A percentile compares a stretch with the other conserved stretches of the same genome.
Evolutionary conservation across 2,329 filamentous ascomycete genomes (phyloP).

Genomic region (Sclerotinia trifoliorum): DNA sequence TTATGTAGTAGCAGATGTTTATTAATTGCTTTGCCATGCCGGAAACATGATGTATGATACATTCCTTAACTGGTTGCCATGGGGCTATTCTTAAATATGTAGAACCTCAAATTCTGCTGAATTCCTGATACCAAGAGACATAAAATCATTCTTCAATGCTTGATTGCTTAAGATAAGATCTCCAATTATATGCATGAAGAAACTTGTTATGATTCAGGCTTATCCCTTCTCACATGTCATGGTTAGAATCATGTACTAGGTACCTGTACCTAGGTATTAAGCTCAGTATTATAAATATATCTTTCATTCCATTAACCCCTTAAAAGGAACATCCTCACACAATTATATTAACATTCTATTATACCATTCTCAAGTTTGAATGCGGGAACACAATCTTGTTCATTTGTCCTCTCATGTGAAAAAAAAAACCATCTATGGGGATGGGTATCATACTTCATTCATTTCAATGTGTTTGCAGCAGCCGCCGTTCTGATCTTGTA

Average conservation of each 20-base stretch:
- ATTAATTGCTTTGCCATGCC: neutral
- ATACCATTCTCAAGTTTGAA: neutral
- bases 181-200: slow-evolving; percentile 15
- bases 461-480: slow-evolving; percentile 38
- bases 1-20: neutral
- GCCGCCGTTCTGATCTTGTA: slow-evolving; percentile 66
- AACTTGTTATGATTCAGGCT: slow-evolving; percentile 2
- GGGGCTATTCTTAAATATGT: neutral
- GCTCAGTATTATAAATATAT: neutral
- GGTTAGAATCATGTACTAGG: neutral
- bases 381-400: neutral
- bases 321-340: neutral
- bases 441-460: slow-evolving; percentile 16
- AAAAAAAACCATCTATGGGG: neutral
- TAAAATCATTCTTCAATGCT: slow-evolving; percentile 3
- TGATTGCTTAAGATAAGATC: neutral
- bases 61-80: slow-evolving; percentile 2
- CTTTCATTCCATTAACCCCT: neutral
- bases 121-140: neutral
- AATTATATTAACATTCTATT: neutral
- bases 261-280: neutral
- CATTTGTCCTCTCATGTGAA: neutral
- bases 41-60: neutral
- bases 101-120: neutral
- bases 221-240: neutral